Evolutionary conservation across 441 rosid species (phyloP).

Genomic region (Erodium moschatum): DNA sequence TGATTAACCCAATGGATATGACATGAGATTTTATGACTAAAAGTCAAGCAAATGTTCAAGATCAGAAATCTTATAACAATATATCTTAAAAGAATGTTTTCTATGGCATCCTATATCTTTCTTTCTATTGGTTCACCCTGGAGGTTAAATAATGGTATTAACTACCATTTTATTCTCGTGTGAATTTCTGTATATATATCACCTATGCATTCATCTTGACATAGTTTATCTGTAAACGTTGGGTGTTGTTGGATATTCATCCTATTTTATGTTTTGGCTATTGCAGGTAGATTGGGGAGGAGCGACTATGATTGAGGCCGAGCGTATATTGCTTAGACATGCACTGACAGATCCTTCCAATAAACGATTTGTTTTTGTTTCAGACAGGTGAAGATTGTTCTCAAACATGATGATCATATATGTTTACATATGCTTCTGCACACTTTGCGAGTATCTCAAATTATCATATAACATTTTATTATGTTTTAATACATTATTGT

Average conservation of each 20-base stretch:
- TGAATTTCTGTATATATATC: background rate
- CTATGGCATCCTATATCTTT: background rate
- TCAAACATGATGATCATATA: background rate
- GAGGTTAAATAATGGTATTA: background rate
- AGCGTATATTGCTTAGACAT: slow-evolving; percentile 78
- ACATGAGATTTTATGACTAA: background rate
- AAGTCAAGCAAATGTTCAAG: background rate
- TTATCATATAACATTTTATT: background rate
- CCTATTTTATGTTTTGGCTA: background rate
- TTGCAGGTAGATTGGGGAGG: slow-evolving; percentile 96
- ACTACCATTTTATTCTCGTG: background rate
- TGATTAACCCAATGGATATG: background rate
- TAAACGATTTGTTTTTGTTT: slow-evolving; percentile 80
- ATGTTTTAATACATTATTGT: slow-evolving; percentile 10
- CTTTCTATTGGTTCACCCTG: background rate
- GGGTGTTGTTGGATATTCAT: background rate
- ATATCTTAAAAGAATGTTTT: background rate
- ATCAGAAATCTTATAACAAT: background rate
- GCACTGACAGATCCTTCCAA: slow-evolving; percentile 68
- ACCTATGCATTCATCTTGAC: background rate
- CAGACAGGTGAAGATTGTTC: slow-evolving; percentile 64
- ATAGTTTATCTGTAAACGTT: background rate
- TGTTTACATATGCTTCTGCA: background rate
- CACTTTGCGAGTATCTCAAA: background rate
- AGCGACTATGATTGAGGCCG: slow-evolving; percentile 90